Base-by-base conservation (phyloP, 2,329 filamentous ascomycete species). In the Berkeleyomyces basicola region DNA sequence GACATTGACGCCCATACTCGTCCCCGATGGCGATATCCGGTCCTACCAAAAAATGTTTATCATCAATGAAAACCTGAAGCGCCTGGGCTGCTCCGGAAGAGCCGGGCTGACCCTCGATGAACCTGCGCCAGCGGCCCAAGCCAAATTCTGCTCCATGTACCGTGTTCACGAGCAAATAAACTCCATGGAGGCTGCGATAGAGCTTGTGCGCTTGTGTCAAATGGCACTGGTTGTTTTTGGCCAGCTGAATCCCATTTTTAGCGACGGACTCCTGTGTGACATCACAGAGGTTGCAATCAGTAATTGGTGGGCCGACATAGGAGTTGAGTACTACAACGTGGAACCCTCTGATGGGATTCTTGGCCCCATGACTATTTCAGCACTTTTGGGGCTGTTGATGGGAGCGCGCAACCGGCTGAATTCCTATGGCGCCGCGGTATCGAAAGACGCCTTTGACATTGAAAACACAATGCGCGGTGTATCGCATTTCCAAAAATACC, bases 221-320 rank as follows among this genome's bases (percentile, higher is more conserved):
- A 83, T 90, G 42, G 90, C 93, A 0, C 75, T 99, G 64, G 86
- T 88, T 70, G 77, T 96, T 65, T 99, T 96, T 72, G 88, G 86
- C 61, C 90, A 91, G 71, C 77, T 97, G 4, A 85, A 88, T n/a
- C 81, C 86, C 39, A 88, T 91, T 67, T 97, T 95, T 71, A 88
- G 89, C 6, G 93, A 99, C 69, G 93, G 93, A 0, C 75, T 96
- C 33, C 80, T 99, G 2, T 99, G 93, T 71, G 93, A 99, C 74
- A 79, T 93, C 51, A 97, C 93, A 0, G 93, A 99, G 72, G 85
- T 81, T 66, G 90, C 91, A 1, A 84, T 97, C 68, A 86, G 85
- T 66, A 88, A 96, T 71, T 99, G 93, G 93, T 97, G 93, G 93
- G 85, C 88, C 1, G 89, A 96, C 69, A 86, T 96, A 65, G 93